Conservation (phyloP, 371 early-diverging fungal species). For the Batkoa obscura region DNA sequence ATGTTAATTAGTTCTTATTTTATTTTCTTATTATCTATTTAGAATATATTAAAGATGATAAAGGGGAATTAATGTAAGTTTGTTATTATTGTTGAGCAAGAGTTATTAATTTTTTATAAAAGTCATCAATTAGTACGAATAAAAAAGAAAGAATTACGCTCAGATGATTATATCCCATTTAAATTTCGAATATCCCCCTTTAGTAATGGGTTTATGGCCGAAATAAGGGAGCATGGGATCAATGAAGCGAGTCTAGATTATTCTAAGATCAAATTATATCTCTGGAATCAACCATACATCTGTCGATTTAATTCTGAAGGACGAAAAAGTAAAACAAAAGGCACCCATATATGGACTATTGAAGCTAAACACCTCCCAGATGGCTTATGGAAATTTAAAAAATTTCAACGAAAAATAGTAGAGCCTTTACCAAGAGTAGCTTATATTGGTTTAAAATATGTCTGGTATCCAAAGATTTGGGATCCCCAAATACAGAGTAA, state of each 20-base stretch:
- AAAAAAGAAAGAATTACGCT: neutral
- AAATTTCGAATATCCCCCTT: constrained; percentile 49
- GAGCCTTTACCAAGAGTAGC: constrained; percentile 28
- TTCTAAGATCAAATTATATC: constrained; percentile 28
- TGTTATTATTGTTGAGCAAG: neutral
- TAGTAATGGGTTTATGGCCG: constrained; percentile 37
- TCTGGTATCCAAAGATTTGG: constrained; percentile 36
- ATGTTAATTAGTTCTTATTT: neutral
- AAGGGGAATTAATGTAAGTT: neutral
- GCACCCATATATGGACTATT: constrained; percentile 45
- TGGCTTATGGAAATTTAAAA: constrained; percentile 39
- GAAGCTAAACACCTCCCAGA: constrained; percentile 34
- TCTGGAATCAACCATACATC: constrained; percentile 25
- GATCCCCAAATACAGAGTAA: constrained; percentile 38
- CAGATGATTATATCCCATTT: constrained; percentile 25
- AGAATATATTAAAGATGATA: neutral
- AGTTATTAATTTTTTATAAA: neutral
- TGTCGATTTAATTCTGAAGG: constrained; percentile 46
- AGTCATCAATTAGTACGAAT: neutral
- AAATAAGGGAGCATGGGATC: constrained; percentile 20
- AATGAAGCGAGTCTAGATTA: constrained; percentile 22
- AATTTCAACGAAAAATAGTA: constrained; percentile 34
- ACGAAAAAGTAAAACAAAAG: constrained; percentile 43
- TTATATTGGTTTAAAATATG: constrained; percentile 25
- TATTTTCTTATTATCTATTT: neutral